Evolutionary conservation across 2,329 filamentous ascomycete genomes (phyloP).

Genomic region (Talaromyces verruculosus): DNA sequence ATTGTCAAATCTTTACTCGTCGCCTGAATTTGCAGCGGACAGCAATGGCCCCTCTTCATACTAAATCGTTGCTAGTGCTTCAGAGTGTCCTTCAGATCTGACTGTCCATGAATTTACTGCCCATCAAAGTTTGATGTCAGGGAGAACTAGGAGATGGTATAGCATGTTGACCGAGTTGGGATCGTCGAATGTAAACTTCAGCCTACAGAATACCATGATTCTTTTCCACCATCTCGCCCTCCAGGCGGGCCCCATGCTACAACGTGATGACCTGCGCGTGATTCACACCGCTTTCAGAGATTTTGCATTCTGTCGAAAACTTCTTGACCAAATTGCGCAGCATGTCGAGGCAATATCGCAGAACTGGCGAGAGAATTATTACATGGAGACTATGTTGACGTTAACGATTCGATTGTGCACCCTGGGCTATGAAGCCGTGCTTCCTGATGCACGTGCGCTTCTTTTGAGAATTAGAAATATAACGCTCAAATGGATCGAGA

Average conservation of each 20-base stretch:
- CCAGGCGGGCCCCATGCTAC: conserved; percentile 55
- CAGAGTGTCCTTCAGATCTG: conserved; percentile 48
- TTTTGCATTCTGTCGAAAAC: conserved; percentile 48
- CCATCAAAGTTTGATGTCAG: conserved; percentile 47
- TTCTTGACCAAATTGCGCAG: conserved; percentile 51
- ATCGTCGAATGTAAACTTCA: conserved; percentile 60
- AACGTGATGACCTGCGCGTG: conserved; percentile 42
- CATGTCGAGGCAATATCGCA: conserved; percentile 49
- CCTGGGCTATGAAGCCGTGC: conserved; percentile 28
- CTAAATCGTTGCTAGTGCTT: conserved; percentile 47
- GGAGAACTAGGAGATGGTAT: conserved; percentile 49
- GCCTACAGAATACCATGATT: conserved; percentile 50
- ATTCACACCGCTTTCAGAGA: conserved; percentile 55
- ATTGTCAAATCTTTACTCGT: conserved; percentile 33
- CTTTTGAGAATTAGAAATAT: conserved; percentile 36
- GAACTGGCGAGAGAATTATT: conserved; percentile 61
- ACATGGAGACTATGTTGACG: conserved; percentile 60
- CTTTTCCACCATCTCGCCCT: conserved; percentile 55
- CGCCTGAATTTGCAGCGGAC: conserved; percentile 29
- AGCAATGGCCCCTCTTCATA: conserved; percentile 52
- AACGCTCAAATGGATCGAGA: conserved; percentile 10
- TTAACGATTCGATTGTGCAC: conserved; percentile 47
- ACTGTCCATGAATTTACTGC: conserved; percentile 52
- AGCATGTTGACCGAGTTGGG: conserved; percentile 53
- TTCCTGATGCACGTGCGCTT: conserved; percentile 28